Base-by-base conservation (phyloP, 345 rosid genomes). In the Litchi chinensis region DNA sequence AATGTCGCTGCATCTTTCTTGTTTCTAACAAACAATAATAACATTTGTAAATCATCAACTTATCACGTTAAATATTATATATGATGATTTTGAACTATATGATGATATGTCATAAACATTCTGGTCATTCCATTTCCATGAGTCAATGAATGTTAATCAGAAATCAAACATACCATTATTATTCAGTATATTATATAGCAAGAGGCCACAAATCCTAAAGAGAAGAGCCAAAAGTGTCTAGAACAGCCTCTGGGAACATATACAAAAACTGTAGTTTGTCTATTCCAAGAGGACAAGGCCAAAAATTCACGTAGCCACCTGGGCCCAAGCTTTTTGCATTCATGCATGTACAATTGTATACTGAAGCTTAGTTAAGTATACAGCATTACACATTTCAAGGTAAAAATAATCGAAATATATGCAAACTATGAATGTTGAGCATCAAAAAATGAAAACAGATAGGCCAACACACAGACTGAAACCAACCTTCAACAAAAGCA, bases 1-100 rank as follows among this genome's bases (percentile, higher is more conserved):
- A 89, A 76, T 46, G 74, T 67, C 84, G 87, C 80, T 94, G 97
- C 97, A 92, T 82, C 88, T 86, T 93, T 88, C 89, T 92, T 43
- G 91, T 89, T 86, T 94, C 99, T 96, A 86, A 68, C 19, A 70
- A 81, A 81, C 68, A 75, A 80, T 64, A 18, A 70, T 76, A 66
- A 79, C 50, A 54, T 52, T 68, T 16, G 48, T 8, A 18, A 10
- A 26, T 6, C 15, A 41, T 11, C 26, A 52, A 18, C 26, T 24
- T 39, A 1, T 8, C 40, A 32, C 1, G 10, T 70, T 24, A 18
- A 48, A 62, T 22, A 0, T 28, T 19, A 19, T 7, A 60, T 73
- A 71, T 43, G 32, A 66, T 22, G 68, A 40, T 16, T 12, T 63
- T 24, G 18, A 54, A 19, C 41, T 13, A 50, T 22, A 66, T 18